Base-by-base conservation (phyloP, 108 stramenopile species). In the Conticribra guillardii region DNA sequence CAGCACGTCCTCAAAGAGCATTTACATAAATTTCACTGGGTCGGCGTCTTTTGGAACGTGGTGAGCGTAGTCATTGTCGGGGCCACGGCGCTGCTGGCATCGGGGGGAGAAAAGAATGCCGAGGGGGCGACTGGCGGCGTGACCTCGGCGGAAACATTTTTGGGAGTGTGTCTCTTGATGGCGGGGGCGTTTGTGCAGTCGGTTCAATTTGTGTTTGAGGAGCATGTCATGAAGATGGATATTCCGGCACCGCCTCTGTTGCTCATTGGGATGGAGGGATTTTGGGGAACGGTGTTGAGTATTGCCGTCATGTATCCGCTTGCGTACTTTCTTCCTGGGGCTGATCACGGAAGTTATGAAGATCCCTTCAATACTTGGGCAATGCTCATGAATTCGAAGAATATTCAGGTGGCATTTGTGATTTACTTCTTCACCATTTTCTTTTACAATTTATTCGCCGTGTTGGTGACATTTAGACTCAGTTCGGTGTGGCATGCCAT, bases 401-500 rank as follows among this genome's bases (percentile, higher is more conserved):
- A 81, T 57, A 87, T 93, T 33, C 86, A 93, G 55, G 32, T 69
- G 19, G 70, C 85, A 22, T 89, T 91, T 37, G 34, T 53, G 1
- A 59, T 92, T 41, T 99, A 97, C 74, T 95, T 97, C 71, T 54
- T 95, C 54, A 73, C 93, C 3, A 96, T 97, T 56, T 96, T 97
- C 71, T 70, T 70, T 28, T 99, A 98, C 93, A 97, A 99, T 79
- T 83, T 96, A 52, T 87, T 97, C 57, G 96, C 97, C 17, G 93
- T 99, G 16, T 78, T 97, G 67, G 96, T 99, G 17, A 97, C 96
- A 41, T 96, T 91, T 60, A 65, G 89, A 78, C 82, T 97, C 54
- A 92, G 84, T 76, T 89, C 88, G 32, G 86, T 98, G 22, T 98
- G 96, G 96, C 97, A 98, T 81, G 97, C 96, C 33, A 98, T 98